Evolutionary conservation across 1,139 yeast species (phyloP).

Genomic region (Sugiyamaella pinicola): DNA sequence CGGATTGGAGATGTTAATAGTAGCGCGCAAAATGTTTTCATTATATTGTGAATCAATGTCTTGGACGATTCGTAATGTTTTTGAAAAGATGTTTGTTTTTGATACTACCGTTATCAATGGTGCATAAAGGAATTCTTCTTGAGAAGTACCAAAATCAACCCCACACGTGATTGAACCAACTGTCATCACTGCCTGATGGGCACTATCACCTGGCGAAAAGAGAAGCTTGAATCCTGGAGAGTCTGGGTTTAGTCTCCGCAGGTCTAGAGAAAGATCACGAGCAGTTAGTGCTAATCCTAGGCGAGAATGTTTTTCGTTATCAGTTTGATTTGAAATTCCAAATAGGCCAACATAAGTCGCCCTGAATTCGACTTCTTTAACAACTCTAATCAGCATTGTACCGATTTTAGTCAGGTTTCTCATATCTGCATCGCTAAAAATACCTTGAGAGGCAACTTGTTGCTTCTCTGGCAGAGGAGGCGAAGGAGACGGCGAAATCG

Average conservation of each 20-base stretch:
- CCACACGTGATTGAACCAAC: conserved; percentile 44
- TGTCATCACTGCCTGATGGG: conserved; percentile 47
- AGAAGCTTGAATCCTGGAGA: conserved; percentile 46
- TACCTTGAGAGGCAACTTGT: conserved; percentile 18
- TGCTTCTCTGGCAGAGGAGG: conserved; percentile 10
- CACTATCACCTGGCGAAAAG: conserved; percentile 41
- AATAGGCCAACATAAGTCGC: conserved; percentile 37
- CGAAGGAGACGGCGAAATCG: conserved; percentile 11
- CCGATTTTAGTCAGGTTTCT: conserved; percentile 36
- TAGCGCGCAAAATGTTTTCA: conserved; percentile 39
- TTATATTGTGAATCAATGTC: conserved; percentile 35
- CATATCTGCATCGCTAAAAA: conserved; percentile 27
- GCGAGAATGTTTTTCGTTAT: conserved; percentile 2
- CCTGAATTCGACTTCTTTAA: conserved; percentile 43
- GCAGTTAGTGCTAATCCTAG: conserved; percentile 36
- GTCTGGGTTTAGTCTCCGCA: conserved; percentile 44
- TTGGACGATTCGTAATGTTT: conserved; percentile 39
- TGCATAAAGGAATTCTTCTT: conserved; percentile 45
- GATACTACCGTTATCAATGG: conserved; percentile 45
- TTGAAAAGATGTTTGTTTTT: conserved; percentile 44
- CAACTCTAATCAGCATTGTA: conserved; percentile 39
- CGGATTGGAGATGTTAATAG: conserved; percentile 44
- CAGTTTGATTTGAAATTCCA: conserved; percentile 22
- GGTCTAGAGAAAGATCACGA: conserved; percentile 44
- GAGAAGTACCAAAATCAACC: conserved; percentile 31